Conservation (phyloP, 2,329 filamentous ascomycete species). For the Whalleya microplaca region DNA sequence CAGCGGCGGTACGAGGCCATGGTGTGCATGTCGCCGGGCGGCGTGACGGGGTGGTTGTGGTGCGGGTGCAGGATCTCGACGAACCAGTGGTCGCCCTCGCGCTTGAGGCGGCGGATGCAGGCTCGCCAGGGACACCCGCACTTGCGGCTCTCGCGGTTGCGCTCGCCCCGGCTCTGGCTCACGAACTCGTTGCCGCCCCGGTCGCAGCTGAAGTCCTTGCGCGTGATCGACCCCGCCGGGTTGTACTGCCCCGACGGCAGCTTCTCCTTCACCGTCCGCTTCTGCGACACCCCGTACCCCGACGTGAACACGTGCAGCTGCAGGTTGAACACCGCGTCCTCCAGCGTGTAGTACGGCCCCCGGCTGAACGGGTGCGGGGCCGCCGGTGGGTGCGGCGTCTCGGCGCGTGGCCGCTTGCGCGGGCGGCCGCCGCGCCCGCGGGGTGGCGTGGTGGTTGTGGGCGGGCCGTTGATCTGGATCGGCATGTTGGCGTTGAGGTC, state of each 20-base stretch:
- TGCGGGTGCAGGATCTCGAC: conserved; percentile 32
- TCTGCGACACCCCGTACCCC: conserved; percentile 38
- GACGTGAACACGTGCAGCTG: conserved; percentile 37
- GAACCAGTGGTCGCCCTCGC: conserved; percentile 36
- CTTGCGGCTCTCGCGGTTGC: conserved; percentile 33
- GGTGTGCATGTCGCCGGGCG: conserved; percentile 35
- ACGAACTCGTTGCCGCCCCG: conserved; percentile 36
- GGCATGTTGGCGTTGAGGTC: neutral
- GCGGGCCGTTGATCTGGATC: conserved; percentile 1
- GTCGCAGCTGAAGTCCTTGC: conserved; percentile 37
- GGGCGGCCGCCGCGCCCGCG: no score
- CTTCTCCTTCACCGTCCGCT: conserved; percentile 38
- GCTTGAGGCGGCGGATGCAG: conserved; percentile 32
- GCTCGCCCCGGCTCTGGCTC: conserved; percentile 36
- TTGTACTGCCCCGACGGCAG: conserved; percentile 37
- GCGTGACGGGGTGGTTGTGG: conserved; percentile 35
- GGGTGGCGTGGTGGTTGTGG: neutral
- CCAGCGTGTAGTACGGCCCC: conserved; percentile 33
- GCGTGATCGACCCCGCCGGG: conserved; percentile 32
- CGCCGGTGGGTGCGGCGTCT: neutral
- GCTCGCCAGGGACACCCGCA: conserved; percentile 36
- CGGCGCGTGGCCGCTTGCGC: neutral
- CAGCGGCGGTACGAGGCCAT: conserved; percentile 37
- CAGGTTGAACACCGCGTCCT: conserved; percentile 36
- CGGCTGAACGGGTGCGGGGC: conserved; percentile 29